phyloP scores from a whole-genome alignment of 768 basidiomycete species.

The Dioszegia hungarica region DNA sequence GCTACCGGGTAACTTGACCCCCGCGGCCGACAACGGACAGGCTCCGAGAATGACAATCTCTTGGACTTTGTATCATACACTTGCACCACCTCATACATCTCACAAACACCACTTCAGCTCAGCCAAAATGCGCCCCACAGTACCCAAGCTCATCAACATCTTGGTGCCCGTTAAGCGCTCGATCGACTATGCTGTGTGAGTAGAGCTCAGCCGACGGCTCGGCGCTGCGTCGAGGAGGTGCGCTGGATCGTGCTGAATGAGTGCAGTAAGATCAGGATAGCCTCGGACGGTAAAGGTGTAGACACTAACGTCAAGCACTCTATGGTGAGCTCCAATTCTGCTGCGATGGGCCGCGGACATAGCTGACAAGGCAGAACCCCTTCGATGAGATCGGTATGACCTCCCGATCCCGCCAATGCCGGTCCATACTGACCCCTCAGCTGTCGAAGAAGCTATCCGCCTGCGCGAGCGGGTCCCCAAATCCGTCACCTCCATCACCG shows the following conservation, averaged over 20 bases:
- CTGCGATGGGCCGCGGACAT: background rate
- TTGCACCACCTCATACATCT: too few species aligned
- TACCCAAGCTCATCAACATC: slow-evolving; percentile 65
- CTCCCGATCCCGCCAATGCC: background rate
- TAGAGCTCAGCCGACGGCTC: background rate
- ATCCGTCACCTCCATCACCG: slow-evolving; percentile 74
- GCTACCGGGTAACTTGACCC: too few species aligned
- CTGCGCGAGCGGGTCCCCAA: slow-evolving; percentile 65
- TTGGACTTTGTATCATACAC: too few species aligned
- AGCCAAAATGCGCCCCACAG: slow-evolving; percentile 33
- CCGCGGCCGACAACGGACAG: too few species aligned
- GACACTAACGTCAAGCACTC: slow-evolving; percentile 98
- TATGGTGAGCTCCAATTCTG: slow-evolving; percentile 62
- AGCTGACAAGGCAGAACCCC: slow-evolving; percentile 64
- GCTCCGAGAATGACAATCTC: too few species aligned
- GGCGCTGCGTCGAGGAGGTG: too few species aligned
- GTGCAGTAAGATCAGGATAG: slow-evolving; percentile 85
- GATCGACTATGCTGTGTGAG: slow-evolving; percentile 85
- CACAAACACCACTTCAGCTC: too few species aligned
- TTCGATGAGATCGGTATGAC: slow-evolving; percentile 92
- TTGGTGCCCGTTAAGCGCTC: slow-evolving; percentile 92
- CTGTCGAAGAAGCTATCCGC: slow-evolving; percentile 94
- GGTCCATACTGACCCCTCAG: slow-evolving; percentile 51
- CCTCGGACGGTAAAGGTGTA: slow-evolving; percentile 87
- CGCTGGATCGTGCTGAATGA: too few species aligned